Evolutionary conservation across 306 rosid species (phyloP), one percentile per base, ranked within the genome.

Genomic region (Inga leiocalycina): DNA sequence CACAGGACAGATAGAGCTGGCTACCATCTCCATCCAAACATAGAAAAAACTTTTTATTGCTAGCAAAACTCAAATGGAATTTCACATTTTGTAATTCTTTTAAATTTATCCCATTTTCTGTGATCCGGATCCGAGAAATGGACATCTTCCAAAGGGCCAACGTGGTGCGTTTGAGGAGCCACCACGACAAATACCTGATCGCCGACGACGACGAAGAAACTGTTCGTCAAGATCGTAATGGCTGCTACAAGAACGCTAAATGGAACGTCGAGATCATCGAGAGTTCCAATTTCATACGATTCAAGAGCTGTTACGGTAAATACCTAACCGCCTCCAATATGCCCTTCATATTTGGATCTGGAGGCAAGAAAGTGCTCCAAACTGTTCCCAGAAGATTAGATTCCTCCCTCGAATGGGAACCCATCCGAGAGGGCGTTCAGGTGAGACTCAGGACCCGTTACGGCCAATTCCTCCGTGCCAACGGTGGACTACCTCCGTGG

Each of bases 361-460:
- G 89, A 0, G 98, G 97, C 9, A 95, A 91, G 84, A 92, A 90
- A 74, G 99, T 95, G 56, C 22, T 89, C 0, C 98, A 95, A 83
- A 88, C 92, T 0, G 13, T 81, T 17, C 99, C 99, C 0, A 67
- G 9, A 24, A 85, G 92, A 65, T 82, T 93, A 66, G 93, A 88
- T 84, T 90, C 99, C 0, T 93, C 99, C 1, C 4, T 91, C n/a
- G 98, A 95, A 83, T 95, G 99, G 99, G 99, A 95, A 77, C 97
- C 98, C 17, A 46, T 93, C 5, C 86, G 94, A 20, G 93, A 92
- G 20, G 97, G 97, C 3, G 86, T 83, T 70, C 98, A 90, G 46
- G 92, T 95, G 30, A 85, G 91, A 75, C 80, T 95, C 54, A 90
- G 74, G 79, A 92, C 98, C 0, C 89, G 94, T 8, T 89, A 91